Base-by-base conservation (phyloP, 768 basidiomycete genomes). In the Gymnopilus junonius region DNA sequence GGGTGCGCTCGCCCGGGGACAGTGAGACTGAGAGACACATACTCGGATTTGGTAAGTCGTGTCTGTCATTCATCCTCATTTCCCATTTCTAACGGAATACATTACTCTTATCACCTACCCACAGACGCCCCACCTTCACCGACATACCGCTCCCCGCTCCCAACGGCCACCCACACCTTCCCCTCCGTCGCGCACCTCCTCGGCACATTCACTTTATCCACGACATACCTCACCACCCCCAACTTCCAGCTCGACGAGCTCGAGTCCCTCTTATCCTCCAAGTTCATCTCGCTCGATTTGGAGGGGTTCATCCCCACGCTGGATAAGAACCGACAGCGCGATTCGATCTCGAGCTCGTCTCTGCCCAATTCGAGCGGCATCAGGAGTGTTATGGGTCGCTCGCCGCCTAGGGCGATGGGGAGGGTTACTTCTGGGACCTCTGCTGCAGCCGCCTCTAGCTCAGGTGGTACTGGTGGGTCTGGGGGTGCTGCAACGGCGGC, bases 221-320 rank as follows among this genome's bases (percentile, higher is more conserved):
- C 83, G 35, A 87, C 84, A 27, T 93, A 91, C 74, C 85, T 93
- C 50, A 79, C 83, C 12, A 77, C 83, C 1, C 90, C 92, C 4
- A 79, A 83, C 68, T 94, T 94, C 79, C 82, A 86, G 64, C 77
- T 93, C 31, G 91, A 93, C 73, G 89, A 92, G 66, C 81, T 89
- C 32, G 93, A 94, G 74, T 88, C 89, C 1, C 76, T 93, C 1
- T 79, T 94, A 4, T 92, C 90, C 2, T 89, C 88, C 3, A 80
- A 86, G 14, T 91, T 94, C 69, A 79, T 90, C 25, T 88, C 88
- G 1, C 80, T 87, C 58, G 89, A 91, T 67, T 62, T 70, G n/a
- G 84, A 87, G 67, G 87, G 84, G 17, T 93, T 93, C 70, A 85
- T 89, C 0, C 92, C 91, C 0, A 93, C 92, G 0, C 78, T 93